Base-by-base conservation (phyloP, 768 basidiomycete species). In the Udeniomyces megalosporus region DNA sequence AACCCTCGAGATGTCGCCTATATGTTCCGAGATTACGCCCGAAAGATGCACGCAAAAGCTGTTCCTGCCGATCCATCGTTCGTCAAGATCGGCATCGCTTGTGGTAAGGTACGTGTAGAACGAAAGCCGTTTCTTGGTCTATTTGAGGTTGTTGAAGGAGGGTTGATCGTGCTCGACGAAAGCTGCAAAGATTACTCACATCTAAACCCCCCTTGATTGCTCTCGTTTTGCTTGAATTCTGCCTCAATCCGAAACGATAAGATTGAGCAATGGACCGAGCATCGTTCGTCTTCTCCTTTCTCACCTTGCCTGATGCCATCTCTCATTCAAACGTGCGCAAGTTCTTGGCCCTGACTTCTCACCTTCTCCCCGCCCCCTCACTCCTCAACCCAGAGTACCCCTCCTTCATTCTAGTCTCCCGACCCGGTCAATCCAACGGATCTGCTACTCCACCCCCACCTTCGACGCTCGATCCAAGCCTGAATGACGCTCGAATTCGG, bases 221-320 rank as follows among this genome's bases (percentile, higher is more conserved):
- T 6, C 46, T 51, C n/a, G 34, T 32, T 61, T 28, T 26, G 24
- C 3, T 26, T 29, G 28, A 14, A 2, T 67, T n/a, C n/a, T n/a
- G n/a, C n/a, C n/a, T n/a, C n/a, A n/a, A n/a, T n/a, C n/a, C n/a
- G n/a, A n/a, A n/a, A n/a, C n/a, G n/a, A n/a, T n/a, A n/a, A 77
- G 88, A 88, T 97, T 72, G 92, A 96, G 69, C 82, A 84, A 74
- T 97, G 93, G 93, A 82, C 77, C 61, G 93, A 96, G 74, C 85
- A 84, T 68, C 79, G 50, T 60, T 35, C 29, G 50, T 52, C 35
- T 29, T n/a, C n/a, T n/a, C n/a, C 44, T 60, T 35, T 50, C 8
- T n/a, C 48, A 50, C 52, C 52, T 26, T 29, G 3, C 22, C 22
- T 28, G 31, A 53, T 34, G 22, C 26, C 31, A 20, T 26, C 10